Conservation (phyloP, 495 filamentous ascomycete species). For the Xylaria bambusicola region DNA sequence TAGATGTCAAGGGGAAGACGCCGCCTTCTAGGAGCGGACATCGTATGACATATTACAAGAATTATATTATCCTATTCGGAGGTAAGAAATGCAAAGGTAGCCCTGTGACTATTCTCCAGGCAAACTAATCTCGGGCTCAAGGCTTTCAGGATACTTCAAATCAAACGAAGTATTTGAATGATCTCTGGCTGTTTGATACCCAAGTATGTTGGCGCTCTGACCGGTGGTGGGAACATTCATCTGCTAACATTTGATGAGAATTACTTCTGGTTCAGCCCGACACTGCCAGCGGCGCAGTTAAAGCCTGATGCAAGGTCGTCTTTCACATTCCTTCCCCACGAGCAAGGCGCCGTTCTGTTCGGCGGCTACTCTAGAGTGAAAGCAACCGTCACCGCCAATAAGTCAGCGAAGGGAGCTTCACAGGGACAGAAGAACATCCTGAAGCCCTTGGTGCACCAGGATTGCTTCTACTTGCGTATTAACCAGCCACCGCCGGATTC, state of each 20-base stretch:
- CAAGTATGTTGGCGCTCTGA: conserved; percentile 19
- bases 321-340: conserved; percentile 88
- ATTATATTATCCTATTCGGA: conserved; percentile 46
- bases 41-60: conserved; percentile 91
- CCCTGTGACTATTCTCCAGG: conserved; percentile 11
- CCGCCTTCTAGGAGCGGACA: conserved; percentile 92
- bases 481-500: conserved; percentile 67
- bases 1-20: conserved; percentile 84
- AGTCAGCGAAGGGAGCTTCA: conserved; percentile 60
- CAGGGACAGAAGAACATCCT: conserved; percentile 65
- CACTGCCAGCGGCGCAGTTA: conserved; percentile 68
- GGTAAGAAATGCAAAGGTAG: conserved; percentile 22
- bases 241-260: conserved; percentile 50
- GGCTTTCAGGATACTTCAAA: conserved; percentile 96
- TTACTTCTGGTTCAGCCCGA: conserved; percentile 75
- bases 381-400: conserved; percentile 55
- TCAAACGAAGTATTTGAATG: conserved; percentile 83
- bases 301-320: conserved; percentile 89
- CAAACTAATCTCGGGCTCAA: conserved; percentile 71
- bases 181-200: conserved; percentile 66
- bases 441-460: conserved; percentile 85
- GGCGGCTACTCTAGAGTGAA: conserved; percentile 95
- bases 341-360: conserved; percentile 82
- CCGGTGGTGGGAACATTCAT: conserved; percentile 40
- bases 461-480: conserved; percentile 90